Conservation (phyloP, 2,329 filamentous ascomycete genomes). For the Alternaria novae-zelandiae region DNA sequence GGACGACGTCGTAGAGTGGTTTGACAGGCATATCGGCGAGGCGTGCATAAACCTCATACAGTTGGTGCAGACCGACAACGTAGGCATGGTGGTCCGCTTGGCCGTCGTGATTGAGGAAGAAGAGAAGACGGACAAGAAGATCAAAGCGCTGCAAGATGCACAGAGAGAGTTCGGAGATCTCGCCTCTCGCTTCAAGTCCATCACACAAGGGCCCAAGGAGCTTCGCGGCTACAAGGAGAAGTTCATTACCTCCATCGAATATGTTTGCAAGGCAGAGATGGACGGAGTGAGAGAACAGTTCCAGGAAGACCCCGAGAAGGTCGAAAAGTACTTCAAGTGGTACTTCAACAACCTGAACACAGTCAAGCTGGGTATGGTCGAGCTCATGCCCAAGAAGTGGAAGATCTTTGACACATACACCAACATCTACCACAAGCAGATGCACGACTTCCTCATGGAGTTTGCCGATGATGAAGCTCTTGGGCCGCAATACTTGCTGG, state of each 20-base stretch:
- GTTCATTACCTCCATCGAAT: constrained; percentile 80
- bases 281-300: constrained; percentile 75
- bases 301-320: constrained; percentile 77
- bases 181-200: constrained; percentile 90
- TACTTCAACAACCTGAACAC: constrained; percentile 98
- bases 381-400: constrained; percentile 95
- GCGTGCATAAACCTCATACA: constrained; percentile 90
- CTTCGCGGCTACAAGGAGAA: constrained; percentile 97
- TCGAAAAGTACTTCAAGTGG: constrained; percentile 92
- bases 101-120: constrained; percentile 93
- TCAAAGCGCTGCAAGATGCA: constrained; percentile 89
- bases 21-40: constrained; percentile 90
- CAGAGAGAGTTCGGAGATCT: constrained; percentile 96
- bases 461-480: constrained; percentile 84
- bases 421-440: constrained; percentile 87
- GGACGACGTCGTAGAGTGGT: constrained; percentile 89
- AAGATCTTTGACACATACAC: constrained; percentile 90
- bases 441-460: constrained; percentile 90
- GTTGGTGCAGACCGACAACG: constrained; percentile 84
- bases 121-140: constrained; percentile 93
- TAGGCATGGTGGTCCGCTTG: constrained; percentile 86
- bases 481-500: constrained; percentile 85
- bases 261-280: constrained; percentile 76
- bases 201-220: constrained; percentile 90
- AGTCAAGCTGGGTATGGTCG: constrained; percentile 89